Evolutionary conservation across 1,139 yeast species (phyloP), one percentile per base, ranked within the genome.

Genomic region (Debaryomyces robertsiae): DNA sequence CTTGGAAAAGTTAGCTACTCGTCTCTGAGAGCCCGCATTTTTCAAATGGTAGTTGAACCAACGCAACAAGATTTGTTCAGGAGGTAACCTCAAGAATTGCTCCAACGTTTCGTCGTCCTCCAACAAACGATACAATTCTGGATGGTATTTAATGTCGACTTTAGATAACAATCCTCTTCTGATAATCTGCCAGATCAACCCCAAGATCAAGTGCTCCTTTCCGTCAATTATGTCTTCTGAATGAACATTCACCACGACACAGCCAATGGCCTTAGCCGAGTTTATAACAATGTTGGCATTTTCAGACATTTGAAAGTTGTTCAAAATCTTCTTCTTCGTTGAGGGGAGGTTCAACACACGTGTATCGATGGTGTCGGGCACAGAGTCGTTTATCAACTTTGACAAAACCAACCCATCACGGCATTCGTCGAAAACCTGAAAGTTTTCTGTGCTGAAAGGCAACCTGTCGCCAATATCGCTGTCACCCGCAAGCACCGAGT

Each of bases 181-280:
- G 54, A 93, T 94, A 55, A 94, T 86, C 71, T 93, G 99, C 99
- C 99, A 93, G 55, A 93, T 91, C 46, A 94, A 78, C 45, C 99
- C 99, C 52, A 93, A 73, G 49, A 93, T 89, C 63, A 93, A 79
- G 64, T 93, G 98, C 67, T 93, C 99, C 55, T 86, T 88, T 54
- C 99, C 98, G 54, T 91, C 98, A 53, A 91, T 90, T 46, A 93
- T 88, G 64, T 93, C 98, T 62, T 93, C 98, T 3, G 98, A 87
- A 56, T 93, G 98, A 38, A 93, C 98, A 61, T 93, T 93, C 39
- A 94, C 98, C 38, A 93, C 98, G 41, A 93, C 88, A 74, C 98
- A 93, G 15, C 98, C 98, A 66, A 93, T 93, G 41, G 98, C 98
- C 70, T 93, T 93, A 30, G 98, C 98, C 3, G 98, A 93, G 63